Percentiles rank a stretch among this genome's conserved stretches.
Evolutionary conservation across 1,284 basidiomycete species (phyloP).

Genomic region (Puccinia novopanici): DNA sequence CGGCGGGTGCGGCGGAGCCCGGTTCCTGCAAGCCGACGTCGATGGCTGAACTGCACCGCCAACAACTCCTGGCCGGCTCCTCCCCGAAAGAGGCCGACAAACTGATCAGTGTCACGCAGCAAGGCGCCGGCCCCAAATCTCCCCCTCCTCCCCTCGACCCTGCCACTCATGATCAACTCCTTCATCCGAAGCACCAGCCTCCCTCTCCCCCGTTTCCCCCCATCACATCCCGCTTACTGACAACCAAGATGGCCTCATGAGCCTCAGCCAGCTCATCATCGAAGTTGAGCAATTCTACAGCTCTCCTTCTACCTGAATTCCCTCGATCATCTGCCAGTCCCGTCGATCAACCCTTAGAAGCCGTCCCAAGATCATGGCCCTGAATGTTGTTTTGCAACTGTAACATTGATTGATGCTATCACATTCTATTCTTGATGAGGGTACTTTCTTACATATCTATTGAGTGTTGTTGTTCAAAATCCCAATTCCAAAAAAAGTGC

Average conservation of each 20-base stretch:
- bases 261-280: background rate
- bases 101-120: background rate
- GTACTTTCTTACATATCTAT: too few relatives aligned
- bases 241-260: background rate
- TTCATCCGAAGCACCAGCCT: background rate
- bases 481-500: too few relatives aligned
- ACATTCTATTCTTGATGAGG: too few relatives aligned
- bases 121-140: background rate
- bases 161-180: too few relatives aligned
- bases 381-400: too few relatives aligned
- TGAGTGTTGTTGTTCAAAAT: too few relatives aligned
- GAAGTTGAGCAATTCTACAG: constrained; percentile 7
- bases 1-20: background rate
- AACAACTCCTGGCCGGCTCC: background rate
- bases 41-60: background rate
- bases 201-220: background rate
- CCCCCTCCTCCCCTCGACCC: too few relatives aligned
- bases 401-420: too few relatives aligned
- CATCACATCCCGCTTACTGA: background rate
- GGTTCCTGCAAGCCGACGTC: too few relatives aligned
- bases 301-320: background rate
- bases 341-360: too few relatives aligned
- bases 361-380: too few relatives aligned
- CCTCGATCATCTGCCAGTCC: background rate
- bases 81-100: background rate